phyloP scores from a whole-genome alignment of 1,284 basidiomycete species.

The Phlebopus sp. region DNA sequence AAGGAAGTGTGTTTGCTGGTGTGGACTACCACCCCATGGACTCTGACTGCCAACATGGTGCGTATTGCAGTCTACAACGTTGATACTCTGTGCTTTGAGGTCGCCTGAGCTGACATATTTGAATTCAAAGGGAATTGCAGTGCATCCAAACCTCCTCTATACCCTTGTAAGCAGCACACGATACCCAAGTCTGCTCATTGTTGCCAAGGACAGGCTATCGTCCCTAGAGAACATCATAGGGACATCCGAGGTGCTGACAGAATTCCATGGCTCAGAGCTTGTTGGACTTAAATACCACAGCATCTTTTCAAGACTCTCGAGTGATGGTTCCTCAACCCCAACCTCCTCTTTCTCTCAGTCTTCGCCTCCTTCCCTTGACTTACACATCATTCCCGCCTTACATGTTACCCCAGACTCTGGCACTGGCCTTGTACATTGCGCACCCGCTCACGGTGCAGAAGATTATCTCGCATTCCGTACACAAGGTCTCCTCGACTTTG shows the following conservation, averaged over 20 bases:
- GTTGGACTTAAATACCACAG: constrained; percentile 66
- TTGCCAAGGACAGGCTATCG: constrained; percentile 68
- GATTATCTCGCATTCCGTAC: constrained; percentile 79
- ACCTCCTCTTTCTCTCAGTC: too few relatives aligned
- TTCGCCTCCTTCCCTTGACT: constrained; percentile 32
- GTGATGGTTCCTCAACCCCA: constrained; percentile 5
- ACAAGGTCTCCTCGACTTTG: constrained; percentile 43
- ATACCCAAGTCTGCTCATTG: constrained; percentile 46
- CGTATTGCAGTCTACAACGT: constrained; percentile 11
- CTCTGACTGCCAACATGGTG: constrained; percentile 93
- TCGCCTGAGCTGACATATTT: not conserved
- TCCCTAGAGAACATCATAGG: constrained; percentile 55
- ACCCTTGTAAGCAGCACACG: constrained; percentile 47
- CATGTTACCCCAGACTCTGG: constrained; percentile 89
- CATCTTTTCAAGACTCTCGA: constrained; percentile 50
- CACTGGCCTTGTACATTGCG: constrained; percentile 96
- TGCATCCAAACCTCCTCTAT: constrained; percentile 76
- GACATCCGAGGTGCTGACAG: constrained; percentile 40
- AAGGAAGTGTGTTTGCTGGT: constrained; percentile 62
- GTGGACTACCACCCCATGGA: constrained; percentile 99
- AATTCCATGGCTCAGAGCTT: constrained; percentile 61
- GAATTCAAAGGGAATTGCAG: constrained; percentile 73
- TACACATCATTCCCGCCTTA: constrained; percentile 48
- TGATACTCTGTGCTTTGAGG: not conserved
- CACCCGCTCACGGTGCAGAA: constrained; percentile 92